Evolutionary conservation across 2,329 filamentous ascomycete species (phyloP), one percentile per base, ranked within the genome.

Genomic region (Colletotrichum aenigma): DNA sequence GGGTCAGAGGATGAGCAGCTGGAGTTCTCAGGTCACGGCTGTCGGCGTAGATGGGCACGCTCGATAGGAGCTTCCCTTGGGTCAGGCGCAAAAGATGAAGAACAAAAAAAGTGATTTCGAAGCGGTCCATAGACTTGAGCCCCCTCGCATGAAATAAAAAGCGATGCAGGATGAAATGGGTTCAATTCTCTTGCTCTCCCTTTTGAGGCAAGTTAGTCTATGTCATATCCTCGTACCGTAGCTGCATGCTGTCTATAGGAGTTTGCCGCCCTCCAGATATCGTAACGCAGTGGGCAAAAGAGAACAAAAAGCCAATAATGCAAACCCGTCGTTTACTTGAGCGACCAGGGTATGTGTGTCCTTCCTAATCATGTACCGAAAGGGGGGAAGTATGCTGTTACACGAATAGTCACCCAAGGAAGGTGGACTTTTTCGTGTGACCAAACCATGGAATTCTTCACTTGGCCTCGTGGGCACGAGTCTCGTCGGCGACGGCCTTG

Each of bases 91-190:
- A 60, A 60, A 58, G 21, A 65, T 56, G 66, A 67, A 26, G 10
- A 52, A 21, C n/a, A 7, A 52, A 72, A 61, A 67, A 68, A 61
- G 48, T 75, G 64, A 77, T 74, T 72, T 76, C 43, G 67, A 68
- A 72, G 73, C 67, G 58, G 69, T 58, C 43, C 32, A 65, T 62
- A 67, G 43, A 55, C 55, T 55, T 34, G 36, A 28, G 38, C 26
- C 32, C 36, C 43, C 43, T 66, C 68, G 66, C 55, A 24, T 16
- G 5, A 15, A 21, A 55, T 43, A 13, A 10, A 13, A 13, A 16
- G 15, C 66, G n/a, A 26, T 21, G 28, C 55, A 18, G 26, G 36
- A 67, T 12, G 72, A 62, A 16, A 56, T 38, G 52, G 18, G 26
- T 38, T 21, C 55, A 56, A 55, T 61, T 62, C 24, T 30, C 68